Base-by-base conservation (phyloP, 1,284 basidiomycete species). In the Heterobasidion annosum region DNA sequence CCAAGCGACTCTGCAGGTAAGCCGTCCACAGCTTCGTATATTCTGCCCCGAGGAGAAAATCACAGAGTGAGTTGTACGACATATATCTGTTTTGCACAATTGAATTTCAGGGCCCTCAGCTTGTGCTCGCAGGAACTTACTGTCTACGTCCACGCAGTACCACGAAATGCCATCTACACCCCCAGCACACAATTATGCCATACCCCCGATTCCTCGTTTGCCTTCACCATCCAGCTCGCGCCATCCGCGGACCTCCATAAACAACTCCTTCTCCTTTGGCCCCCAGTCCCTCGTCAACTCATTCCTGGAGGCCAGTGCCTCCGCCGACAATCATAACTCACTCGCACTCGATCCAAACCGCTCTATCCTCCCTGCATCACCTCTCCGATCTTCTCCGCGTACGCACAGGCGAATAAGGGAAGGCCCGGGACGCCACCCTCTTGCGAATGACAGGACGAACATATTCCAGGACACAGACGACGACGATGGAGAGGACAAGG, bases 211-310 rank as follows among this genome's bases (percentile, higher is more conserved):
- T 2, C 63, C 67, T 10, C 58, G 58, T 44, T 53, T 70, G 16
- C 65, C 67, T 3, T 70, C 71, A 8, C 70, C 77, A 9, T 76
- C 79, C 19, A 70, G 75, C 45, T 77, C 79, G 46, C 74, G 79
- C 53, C 69, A 71, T 54, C 77, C 83, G 50, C 67, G 71, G 35
- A 75, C 76, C 52, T 90, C 88, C 8, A 78, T 91, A 45, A 83
- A 85, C 62, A 85, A 85, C 12, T 88, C 88, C 4, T 92, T 91
- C 72, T 91, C 89, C 0, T 88, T 90, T 62, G 87, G 83, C 25
- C 88, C 88, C 13, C 82, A 85, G 61, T 77, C 80, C 15, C 75
- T 90, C 19, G 75, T 88, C 37, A 80, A 85, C 64, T 84, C 84
- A 0, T 82, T 83, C 59, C 70, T 79, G 50, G 81, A 80, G 56